These are phyloP conservation scores for Ceratocystis destructans DNA, from an alignment of 2,329 filamentous ascomycete genomes.

Conservation along the genomic window DNA sequence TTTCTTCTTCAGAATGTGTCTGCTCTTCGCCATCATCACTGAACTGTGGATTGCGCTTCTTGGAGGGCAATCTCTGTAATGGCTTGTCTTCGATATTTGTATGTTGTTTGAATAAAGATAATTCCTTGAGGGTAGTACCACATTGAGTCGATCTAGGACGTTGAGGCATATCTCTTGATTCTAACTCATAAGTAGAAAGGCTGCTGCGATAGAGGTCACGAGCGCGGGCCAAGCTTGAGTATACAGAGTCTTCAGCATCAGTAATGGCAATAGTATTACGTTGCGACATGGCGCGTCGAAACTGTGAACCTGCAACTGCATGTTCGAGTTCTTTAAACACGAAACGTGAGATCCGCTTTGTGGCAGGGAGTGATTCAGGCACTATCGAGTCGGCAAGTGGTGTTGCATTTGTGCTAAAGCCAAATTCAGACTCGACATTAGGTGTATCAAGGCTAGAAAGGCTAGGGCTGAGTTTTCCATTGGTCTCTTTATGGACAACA, in stretches of 20 bases:
- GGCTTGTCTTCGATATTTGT: neutral
- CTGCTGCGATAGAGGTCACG: neutral
- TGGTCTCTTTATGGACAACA: neutral
- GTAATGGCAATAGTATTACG: neutral
- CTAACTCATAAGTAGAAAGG: neutral
- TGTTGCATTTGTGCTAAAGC: neutral
- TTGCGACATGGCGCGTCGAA: neutral
- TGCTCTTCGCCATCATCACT: neutral
- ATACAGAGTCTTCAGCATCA: neutral
- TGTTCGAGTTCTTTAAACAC: constrained; percentile 9
- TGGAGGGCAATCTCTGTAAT: neutral
- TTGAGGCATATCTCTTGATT: neutral
- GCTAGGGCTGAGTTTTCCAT: neutral
- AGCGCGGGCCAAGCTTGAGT: neutral
- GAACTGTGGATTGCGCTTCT: neutral
- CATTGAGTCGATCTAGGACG: neutral
- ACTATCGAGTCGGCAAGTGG: neutral
- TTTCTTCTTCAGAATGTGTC: neutral
- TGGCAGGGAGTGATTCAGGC: neutral
- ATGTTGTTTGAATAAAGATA: neutral
- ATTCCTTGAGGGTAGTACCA: neutral
- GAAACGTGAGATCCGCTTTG: neutral
- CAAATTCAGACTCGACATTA: neutral
- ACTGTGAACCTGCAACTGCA: neutral
- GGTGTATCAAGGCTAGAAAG: neutral